Percentiles rank a stretch among this genome's conserved stretches.
phyloP scores from a whole-genome alignment of 1,284 basidiomycete genomes.

The Ceratobasidium sp. region DNA sequence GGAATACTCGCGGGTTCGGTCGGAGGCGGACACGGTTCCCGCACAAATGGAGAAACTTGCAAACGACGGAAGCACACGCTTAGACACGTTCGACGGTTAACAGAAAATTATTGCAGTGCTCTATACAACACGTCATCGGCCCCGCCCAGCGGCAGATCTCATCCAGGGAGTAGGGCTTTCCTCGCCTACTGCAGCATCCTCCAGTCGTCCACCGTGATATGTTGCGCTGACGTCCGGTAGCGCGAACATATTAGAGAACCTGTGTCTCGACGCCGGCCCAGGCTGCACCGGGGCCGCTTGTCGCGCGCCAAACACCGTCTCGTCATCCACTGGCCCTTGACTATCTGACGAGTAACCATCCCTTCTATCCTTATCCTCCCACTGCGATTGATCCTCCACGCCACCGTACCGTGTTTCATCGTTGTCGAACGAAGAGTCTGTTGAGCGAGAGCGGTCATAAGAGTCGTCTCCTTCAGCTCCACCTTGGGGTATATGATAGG shows the following conservation, averaged over 20 bases:
- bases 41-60: conserved; percentile 38
- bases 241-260: conserved; percentile 37
- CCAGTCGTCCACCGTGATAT: conserved; percentile 31
- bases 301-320: conserved; percentile 39
- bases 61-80: conserved; percentile 11
- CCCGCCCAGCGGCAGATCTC: conserved; percentile 19
- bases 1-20: background rate
- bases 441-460: conserved; percentile 35
- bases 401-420: conserved; percentile 35
- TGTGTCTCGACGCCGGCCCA: conserved; percentile 14
- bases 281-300: conserved; percentile 10
- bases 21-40: conserved; percentile 28
- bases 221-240: conserved; percentile 35
- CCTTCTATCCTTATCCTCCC: conserved; percentile 3
- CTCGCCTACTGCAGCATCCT: conserved; percentile 33
- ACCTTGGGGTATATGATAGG: conserved; percentile 18
- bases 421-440: conserved; percentile 41
- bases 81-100: conserved; percentile 19
- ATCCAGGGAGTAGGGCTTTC: conserved; percentile 39
- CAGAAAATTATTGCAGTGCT: background rate
- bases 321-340: conserved; percentile 19
- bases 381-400: conserved; percentile 10
- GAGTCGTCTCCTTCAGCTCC: conserved; percentile 28
- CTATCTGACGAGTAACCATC: conserved; percentile 20
- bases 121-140: conserved; percentile 28